Percentiles rank a stretch among this genome's conserved stretches.
Conservation (phyloP, 768 basidiomycete genomes). For the Boletus patriciae region DNA sequence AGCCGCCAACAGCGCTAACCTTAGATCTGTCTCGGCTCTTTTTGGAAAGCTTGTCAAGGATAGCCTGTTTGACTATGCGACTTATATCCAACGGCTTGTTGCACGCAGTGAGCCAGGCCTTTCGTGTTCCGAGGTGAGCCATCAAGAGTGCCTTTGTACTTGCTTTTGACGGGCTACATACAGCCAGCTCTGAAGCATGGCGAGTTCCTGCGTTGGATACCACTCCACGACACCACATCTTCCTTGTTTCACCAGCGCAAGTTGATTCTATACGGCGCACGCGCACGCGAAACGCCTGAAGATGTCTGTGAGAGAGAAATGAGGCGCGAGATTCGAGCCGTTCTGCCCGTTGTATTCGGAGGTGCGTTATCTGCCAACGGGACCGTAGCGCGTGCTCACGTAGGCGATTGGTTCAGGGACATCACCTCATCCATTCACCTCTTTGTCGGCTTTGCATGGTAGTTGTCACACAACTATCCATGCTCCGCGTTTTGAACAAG, state of each 20-base stretch:
- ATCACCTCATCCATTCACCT: constrained; percentile 25
- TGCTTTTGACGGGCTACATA: background rate
- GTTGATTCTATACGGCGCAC: constrained; percentile 65
- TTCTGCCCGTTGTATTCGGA: constrained; percentile 69
- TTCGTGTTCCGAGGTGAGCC: constrained; percentile 50
- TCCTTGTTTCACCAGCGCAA: constrained; percentile 69
- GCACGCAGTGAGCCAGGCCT: constrained; percentile 72
- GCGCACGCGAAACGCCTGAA: constrained; percentile 69
- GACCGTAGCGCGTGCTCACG: constrained; percentile 2
- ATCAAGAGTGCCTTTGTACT: background rate
- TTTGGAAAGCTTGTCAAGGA: constrained; percentile 70
- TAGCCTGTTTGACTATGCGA: constrained; percentile 71
- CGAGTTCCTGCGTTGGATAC: constrained; percentile 69
- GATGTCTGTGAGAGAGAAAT: constrained; percentile 69
- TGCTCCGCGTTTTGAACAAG: constrained; percentile 73
- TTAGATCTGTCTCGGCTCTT: constrained; percentile 61
- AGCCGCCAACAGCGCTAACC: constrained; percentile 54
- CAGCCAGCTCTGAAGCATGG: constrained; percentile 58
- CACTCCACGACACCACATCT: constrained; percentile 57
- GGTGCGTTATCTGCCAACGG: constrained; percentile 36
- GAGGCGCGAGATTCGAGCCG: constrained; percentile 61
- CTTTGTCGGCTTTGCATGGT: constrained; percentile 40
- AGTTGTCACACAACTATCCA: constrained; percentile 48
- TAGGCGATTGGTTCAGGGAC: constrained; percentile 33
- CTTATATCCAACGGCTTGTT: constrained; percentile 78